Percentiles rank a stretch among this genome's conserved stretches.
Conservation (phyloP, 1,139 yeast species). For the Meyerozyma athensensis region DNA sequence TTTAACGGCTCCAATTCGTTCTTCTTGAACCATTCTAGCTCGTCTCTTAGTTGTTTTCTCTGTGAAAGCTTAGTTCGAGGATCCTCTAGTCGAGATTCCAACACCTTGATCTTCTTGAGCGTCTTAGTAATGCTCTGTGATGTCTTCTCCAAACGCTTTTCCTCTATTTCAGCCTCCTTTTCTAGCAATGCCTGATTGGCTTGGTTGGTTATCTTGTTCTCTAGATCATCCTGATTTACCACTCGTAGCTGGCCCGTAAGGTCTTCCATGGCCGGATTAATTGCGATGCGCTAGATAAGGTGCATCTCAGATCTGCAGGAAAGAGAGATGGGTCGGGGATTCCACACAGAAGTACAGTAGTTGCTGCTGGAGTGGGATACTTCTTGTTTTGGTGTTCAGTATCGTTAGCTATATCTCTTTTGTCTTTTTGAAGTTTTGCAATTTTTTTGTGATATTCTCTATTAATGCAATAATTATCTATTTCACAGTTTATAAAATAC, state of each 20-base stretch:
- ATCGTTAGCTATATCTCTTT: no score
- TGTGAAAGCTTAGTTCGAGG: conserved; percentile 66
- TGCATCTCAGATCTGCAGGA: not conserved
- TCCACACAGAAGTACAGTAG: no score
- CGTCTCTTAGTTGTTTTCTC: conserved; percentile 49
- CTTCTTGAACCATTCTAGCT: conserved; percentile 47
- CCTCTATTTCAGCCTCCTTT: conserved; percentile 70
- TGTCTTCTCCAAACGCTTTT: conserved; percentile 67
- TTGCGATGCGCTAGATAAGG: not conserved
- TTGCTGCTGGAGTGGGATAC: no score
- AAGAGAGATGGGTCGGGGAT: no score
- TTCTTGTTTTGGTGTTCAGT: no score
- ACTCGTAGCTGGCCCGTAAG: conserved; percentile 20
- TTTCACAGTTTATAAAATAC: no score
- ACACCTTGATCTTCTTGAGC: conserved; percentile 35
- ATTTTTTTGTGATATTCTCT: no score
- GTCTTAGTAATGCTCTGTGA: conserved; percentile 41
- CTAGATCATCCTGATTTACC: conserved; percentile 74
- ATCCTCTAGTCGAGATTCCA: conserved; percentile 46
- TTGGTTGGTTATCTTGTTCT: conserved; percentile 59
- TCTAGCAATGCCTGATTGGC: conserved; percentile 61
- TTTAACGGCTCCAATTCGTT: conserved; percentile 50
- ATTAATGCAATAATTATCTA: no score
- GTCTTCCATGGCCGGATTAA: not conserved
- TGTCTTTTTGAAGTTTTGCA: no score